Base-by-base conservation (phyloP, 2,329 filamentous ascomycete species). In the Celoporthe dispersa region DNA sequence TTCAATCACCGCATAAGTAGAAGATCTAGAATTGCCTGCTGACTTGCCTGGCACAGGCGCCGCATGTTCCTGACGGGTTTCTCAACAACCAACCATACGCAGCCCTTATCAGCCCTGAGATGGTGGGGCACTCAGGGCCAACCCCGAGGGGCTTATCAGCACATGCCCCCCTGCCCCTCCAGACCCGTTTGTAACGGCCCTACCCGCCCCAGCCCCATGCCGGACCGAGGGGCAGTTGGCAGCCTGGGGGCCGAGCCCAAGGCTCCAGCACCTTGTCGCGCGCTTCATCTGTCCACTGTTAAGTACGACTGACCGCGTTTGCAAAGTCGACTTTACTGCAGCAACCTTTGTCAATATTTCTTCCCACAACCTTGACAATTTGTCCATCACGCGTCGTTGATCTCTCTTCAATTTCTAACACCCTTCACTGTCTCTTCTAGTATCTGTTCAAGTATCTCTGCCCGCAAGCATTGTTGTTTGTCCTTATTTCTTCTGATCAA, bases 41-140 rank as follows among this genome's bases (percentile, higher is more conserved):
- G 14, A 6, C 19, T 7, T 19, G 25, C 19, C 28, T 57, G 5
- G 53, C 25, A 31, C 25, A 31, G 14, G 8, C 16, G 25, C 25
- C 2, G 14, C 28, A 19, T 33, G 28, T 55, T 14, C n/a, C 19
- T 2, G 22, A 25, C 12, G 22, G 48, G 6, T 55, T 22, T 28
- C 33, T 60, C 7, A 37, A 19, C 12, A 37, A 9, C 33, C 22
- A 31, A 60, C 57, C 57, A 16, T 37, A 19, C 11, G 31, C 33
- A 60, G 25, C 57, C 57, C 57, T 60, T 60, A 60, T 60, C 57
- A 33, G 25, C 53, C 44, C 44, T 48, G 53, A 57, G 28, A 6
- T 31, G 28, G 25, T 57, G 53, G 25, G 53, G 25, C 12, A 12
- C 51, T 5, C 4, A 16, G 25, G 28, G 25, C 14, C n/a, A n/a